These are phyloP conservation scores for Coprinellus micaceus DNA, from an alignment of 768 basidiomycete genomes.

Conservation along the genomic window DNA sequence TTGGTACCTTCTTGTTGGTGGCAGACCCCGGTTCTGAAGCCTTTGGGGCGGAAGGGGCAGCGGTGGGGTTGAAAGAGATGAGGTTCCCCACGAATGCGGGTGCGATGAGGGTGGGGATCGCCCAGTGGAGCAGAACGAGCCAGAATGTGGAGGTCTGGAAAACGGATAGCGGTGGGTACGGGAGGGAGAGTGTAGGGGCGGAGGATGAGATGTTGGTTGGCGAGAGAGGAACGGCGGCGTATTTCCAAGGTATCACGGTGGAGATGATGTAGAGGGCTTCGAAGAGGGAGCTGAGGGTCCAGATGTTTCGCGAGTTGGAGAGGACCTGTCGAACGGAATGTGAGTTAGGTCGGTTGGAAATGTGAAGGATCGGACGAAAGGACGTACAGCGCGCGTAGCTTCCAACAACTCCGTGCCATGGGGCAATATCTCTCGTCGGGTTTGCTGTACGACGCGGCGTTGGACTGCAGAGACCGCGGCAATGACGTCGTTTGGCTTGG, in stretches of 20 bases:
- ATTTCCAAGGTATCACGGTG: constrained; percentile 51
- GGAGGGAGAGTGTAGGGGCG: constrained; percentile 26
- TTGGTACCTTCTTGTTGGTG: background rate
- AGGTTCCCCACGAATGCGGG: constrained; percentile 54
- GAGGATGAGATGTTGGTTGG: constrained; percentile 32
- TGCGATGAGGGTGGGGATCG: constrained; percentile 55
- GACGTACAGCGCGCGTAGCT: constrained; percentile 35
- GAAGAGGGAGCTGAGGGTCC: constrained; percentile 46
- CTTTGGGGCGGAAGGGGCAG: background rate
- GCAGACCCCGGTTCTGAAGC: no score
- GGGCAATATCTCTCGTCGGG: no score
- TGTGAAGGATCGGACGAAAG: no score
- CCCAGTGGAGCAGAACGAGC: constrained; percentile 58
- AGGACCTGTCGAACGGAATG: constrained; percentile 45
- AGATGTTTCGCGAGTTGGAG: constrained; percentile 64
- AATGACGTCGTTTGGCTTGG: constrained; percentile 27
- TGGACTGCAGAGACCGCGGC: constrained; percentile 27
- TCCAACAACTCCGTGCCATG: constrained; percentile 34
- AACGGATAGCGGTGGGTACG: constrained; percentile 46
- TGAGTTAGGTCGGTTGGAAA: no score
- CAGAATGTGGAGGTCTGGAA: constrained; percentile 49
- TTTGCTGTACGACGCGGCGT: constrained; percentile 32
- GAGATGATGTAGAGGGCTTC: constrained; percentile 55
- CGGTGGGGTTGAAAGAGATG: constrained; percentile 57
- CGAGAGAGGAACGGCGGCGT: constrained; percentile 35